Percentiles rank a stretch among this genome's conserved stretches.
phyloP scores from a whole-genome alignment of 371 early-diverging fungal genomes.

The Actinomortierella ambigua region DNA sequence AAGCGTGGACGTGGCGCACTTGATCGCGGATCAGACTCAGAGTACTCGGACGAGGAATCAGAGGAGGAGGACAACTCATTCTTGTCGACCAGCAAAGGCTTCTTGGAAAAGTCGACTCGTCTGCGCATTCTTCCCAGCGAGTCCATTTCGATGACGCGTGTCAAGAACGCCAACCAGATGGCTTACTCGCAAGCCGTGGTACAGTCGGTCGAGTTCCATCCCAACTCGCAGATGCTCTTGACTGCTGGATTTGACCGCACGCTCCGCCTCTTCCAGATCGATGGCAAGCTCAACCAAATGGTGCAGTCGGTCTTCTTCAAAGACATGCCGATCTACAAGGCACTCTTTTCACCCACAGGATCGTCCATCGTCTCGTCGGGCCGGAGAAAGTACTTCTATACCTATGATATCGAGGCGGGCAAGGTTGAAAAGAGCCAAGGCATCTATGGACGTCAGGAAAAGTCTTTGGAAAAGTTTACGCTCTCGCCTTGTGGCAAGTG shows the following conservation, averaged over 20 bases:
- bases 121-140: slow-evolving; percentile 54
- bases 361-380: slow-evolving; percentile 77
- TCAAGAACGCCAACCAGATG: slow-evolving; percentile 79
- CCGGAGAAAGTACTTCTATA: slow-evolving; percentile 76
- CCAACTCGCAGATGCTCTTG: slow-evolving; percentile 84
- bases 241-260: slow-evolving; percentile 88
- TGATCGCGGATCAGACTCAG: slow-evolving; percentile 46
- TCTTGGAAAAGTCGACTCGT: slow-evolving; percentile 48
- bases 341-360: slow-evolving; percentile 80
- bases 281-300: slow-evolving; percentile 89
- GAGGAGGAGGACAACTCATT: slow-evolving; percentile 51
- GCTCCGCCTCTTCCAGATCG: slow-evolving; percentile 84
- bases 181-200: slow-evolving; percentile 66
- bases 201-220: slow-evolving; percentile 86
- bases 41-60: slow-evolving; percentile 51
- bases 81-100: slow-evolving; percentile 60
- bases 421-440: slow-evolving; percentile 68
- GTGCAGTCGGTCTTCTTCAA: slow-evolving; percentile 83
- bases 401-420: slow-evolving; percentile 85
- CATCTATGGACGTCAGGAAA: slow-evolving; percentile 75
- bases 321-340: slow-evolving; percentile 79
- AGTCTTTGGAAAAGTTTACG: slow-evolving; percentile 67
- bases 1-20: slow-evolving; percentile 36
- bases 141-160: slow-evolving; percentile 63
- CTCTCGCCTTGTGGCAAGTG: slow-evolving; percentile 64